Evolutionary conservation across 192 early-diverging fungal genomes (phyloP).

Genomic region (Coemansia sp.): DNA sequence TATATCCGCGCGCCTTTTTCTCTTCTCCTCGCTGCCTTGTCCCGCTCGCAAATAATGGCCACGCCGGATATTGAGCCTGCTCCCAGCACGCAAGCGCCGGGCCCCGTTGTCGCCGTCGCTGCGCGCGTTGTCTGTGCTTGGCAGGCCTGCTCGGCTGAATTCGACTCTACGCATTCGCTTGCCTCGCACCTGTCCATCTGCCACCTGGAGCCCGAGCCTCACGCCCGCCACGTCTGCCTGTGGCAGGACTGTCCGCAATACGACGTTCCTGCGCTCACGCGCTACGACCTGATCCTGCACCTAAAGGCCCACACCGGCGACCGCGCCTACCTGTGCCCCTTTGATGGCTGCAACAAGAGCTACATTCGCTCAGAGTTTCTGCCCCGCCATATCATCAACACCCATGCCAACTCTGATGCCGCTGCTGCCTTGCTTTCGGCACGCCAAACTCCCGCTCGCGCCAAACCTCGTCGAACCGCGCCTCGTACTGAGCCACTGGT

Average conservation of each 20-base stretch:
- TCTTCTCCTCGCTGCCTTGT: background rate
- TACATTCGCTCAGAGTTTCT: constrained; percentile 73
- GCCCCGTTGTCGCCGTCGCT: background rate
- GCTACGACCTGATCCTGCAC: constrained; percentile 64
- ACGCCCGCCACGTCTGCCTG: constrained; percentile 14
- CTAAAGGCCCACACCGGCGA: constrained; percentile 69
- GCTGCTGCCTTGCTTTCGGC: background rate
- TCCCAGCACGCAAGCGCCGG: background rate
- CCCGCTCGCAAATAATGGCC: constrained; percentile 1
- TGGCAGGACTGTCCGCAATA: constrained; percentile 31
- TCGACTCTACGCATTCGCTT: constrained; percentile 23
- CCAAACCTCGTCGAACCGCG: background rate
- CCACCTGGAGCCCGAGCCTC: constrained; percentile 25
- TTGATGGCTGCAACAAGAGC: constrained; percentile 65
- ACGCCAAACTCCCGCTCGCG: background rate
- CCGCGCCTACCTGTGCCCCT: constrained; percentile 65
- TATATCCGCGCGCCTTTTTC: too few species aligned
- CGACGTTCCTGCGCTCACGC: constrained; percentile 57
- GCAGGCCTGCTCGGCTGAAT: constrained; percentile 57
- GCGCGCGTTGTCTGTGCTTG: constrained; percentile 62
- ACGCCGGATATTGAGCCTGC: constrained; percentile 13
- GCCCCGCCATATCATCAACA: constrained; percentile 59
- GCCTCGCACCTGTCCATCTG: constrained; percentile 27
- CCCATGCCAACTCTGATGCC: constrained; percentile 43
- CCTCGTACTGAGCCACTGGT: background rate